phyloP scores from a whole-genome alignment of 1,284 basidiomycete species.

The Ceraceosorus bombacis region DNA sequence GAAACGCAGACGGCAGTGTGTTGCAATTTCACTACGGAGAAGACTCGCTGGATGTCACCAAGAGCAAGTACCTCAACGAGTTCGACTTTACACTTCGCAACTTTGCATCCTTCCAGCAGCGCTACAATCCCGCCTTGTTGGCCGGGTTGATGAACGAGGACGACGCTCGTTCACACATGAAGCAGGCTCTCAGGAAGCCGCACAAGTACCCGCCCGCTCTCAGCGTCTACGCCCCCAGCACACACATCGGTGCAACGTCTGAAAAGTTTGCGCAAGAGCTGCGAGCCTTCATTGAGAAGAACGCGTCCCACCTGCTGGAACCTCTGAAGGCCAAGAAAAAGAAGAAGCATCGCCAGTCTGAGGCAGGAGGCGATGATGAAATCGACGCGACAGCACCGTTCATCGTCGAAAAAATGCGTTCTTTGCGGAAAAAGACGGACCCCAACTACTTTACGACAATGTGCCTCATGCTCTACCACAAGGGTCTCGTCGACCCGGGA shows the following conservation, averaged over 20 bases:
- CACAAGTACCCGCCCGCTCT: constrained; percentile 72
- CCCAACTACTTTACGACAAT: constrained; percentile 42
- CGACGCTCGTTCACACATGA: constrained; percentile 69
- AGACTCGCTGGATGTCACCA: constrained; percentile 91
- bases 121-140: constrained; percentile 60
- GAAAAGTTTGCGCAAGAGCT: constrained; percentile 82
- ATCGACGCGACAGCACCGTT: constrained; percentile 14
- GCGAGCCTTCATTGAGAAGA: constrained; percentile 70
- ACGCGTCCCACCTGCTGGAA: constrained; percentile 67
- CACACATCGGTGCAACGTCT: constrained; percentile 80
- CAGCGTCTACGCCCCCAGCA: constrained; percentile 68
- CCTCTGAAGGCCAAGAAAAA: constrained; percentile 51
- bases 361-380: constrained; percentile 33
- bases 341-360: constrained; percentile 50
- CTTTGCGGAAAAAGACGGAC: constrained; percentile 50
- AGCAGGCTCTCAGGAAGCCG: constrained; percentile 75
- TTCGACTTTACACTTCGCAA: constrained; percentile 93
- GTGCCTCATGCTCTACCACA: constrained; percentile 45
- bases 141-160: constrained; percentile 60
- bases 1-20: constrained; percentile 84
- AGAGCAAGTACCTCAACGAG: constrained; percentile 59
- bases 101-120: constrained; percentile 68
- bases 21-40: constrained; percentile 98
- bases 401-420: constrained; percentile 49
- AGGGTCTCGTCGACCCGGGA: constrained; percentile 77